A percentile compares a stretch with the other conserved stretches of the same genome.
Evolutionary conservation across 2,329 filamentous ascomycete species (phyloP).

Genomic region (Fusarium transvaalense): DNA sequence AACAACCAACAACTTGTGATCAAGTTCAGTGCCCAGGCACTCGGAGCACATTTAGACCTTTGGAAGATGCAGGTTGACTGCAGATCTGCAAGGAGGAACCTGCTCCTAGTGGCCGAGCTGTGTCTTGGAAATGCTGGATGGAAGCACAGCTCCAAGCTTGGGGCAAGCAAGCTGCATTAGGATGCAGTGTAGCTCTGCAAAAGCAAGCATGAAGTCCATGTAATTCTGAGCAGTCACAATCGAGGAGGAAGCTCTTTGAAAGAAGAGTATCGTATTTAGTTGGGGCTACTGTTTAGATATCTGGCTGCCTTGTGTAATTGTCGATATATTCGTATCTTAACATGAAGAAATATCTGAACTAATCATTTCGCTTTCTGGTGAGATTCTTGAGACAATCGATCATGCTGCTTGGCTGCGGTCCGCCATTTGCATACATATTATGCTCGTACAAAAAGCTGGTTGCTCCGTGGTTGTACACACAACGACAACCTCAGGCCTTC

Average conservation of each 20-base stretch:
- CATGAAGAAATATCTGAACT: background rate
- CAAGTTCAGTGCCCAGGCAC: background rate
- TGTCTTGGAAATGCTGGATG: background rate
- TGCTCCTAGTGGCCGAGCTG: background rate
- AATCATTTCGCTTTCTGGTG: background rate
- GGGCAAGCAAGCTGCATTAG: slow-evolving; percentile 2
- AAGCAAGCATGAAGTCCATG: background rate
- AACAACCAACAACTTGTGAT: background rate
- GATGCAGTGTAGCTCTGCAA: background rate
- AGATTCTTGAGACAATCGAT: background rate
- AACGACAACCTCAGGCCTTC: background rate
- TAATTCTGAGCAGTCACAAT: background rate
- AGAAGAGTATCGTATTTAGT: background rate
- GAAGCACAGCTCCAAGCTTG: background rate
- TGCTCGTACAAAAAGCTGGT: background rate
- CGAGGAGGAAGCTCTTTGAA: background rate
- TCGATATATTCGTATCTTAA: background rate
- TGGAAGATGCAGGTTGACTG: background rate
- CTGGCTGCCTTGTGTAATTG: background rate
- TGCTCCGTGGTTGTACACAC: background rate
- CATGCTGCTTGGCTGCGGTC: background rate
- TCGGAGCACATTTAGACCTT: slow-evolving; percentile 3
- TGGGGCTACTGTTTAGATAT: background rate
- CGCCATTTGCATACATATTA: background rate
- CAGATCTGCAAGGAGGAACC: background rate